Percentiles rank a stretch among this genome's conserved stretches.
phyloP scores from a whole-genome alignment of 2,329 filamentous ascomycete species.

The Tolypocladium inflatum region DNA sequence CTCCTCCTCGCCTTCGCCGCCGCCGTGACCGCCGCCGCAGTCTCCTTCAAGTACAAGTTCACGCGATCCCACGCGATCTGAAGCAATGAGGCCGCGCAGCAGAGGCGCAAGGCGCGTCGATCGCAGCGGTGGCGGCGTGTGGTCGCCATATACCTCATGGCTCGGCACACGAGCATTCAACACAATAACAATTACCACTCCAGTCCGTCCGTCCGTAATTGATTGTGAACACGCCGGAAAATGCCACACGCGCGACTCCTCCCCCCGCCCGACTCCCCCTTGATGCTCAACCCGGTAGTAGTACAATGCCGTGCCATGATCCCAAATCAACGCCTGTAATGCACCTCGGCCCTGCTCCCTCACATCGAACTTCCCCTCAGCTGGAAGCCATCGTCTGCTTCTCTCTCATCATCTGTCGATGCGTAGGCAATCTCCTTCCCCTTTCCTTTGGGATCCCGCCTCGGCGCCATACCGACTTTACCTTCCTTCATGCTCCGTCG shows the following conservation, averaged over 20 bases:
- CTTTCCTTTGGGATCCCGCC: conserved; percentile 31
- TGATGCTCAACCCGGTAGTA: not conserved
- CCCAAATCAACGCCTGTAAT: not conserved
- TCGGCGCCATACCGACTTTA: conserved; percentile 15
- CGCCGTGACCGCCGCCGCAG: conserved; percentile 16
- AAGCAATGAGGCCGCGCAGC: conserved; percentile 34
- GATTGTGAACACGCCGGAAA: not conserved
- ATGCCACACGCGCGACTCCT: not conserved
- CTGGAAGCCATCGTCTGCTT: conserved; percentile 16
- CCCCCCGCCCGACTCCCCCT: not conserved
- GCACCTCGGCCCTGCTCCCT: not conserved
- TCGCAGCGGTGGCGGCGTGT: conserved; percentile 38
- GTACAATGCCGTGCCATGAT: not conserved
- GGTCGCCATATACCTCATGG: not conserved
- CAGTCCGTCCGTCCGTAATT: not conserved
- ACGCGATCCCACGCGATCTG: conserved; percentile 21
- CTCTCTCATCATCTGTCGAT: conserved; percentile 25
- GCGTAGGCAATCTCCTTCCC: conserved; percentile 34
- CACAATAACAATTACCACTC: not conserved
- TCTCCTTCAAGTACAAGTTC: conserved; percentile 25
- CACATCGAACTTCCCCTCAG: conserved; percentile 34
- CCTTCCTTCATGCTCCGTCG: conserved; percentile 33
- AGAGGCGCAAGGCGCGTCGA: conserved; percentile 32
- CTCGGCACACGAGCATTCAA: not conserved
- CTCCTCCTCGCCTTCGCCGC: conserved; percentile 22